Evolutionary conservation across 2,329 filamentous ascomycete genomes (phyloP).

Genomic region (Dactylellina haptotyla): DNA sequence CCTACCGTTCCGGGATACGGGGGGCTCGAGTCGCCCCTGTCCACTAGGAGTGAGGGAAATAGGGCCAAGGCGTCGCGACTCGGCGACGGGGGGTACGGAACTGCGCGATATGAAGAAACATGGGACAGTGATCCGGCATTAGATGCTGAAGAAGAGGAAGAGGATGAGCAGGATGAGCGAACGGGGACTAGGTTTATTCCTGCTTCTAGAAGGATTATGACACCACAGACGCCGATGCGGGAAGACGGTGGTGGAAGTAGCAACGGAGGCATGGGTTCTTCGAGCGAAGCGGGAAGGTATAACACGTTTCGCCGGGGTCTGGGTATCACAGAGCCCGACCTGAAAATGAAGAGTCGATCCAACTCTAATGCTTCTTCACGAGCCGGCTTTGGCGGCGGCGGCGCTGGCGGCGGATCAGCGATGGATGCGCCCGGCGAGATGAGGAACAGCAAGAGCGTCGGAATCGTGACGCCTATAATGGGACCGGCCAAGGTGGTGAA

Average conservation of each 20-base stretch:
- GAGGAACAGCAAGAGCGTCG: slow-evolving; percentile 25
- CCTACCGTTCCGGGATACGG: slow-evolving; percentile 41
- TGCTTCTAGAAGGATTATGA: slow-evolving; percentile 54
- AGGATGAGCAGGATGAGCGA: slow-evolving; percentile 38
- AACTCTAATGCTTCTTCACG: slow-evolving; percentile 48
- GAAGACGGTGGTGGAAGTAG: slow-evolving; percentile 40
- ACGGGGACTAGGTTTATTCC: slow-evolving; percentile 50
- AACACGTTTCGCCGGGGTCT: slow-evolving; percentile 53
- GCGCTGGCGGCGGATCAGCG: too few relatives aligned
- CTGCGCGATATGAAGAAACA: slow-evolving; percentile 24
- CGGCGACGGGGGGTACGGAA: slow-evolving; percentile 30
- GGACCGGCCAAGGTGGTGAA: slow-evolving; percentile 46
- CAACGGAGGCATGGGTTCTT: slow-evolving; percentile 43
- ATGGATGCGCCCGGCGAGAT: slow-evolving; percentile 21
- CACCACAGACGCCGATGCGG: slow-evolving; percentile 48
- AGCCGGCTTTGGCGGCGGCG: slow-evolving; percentile 13
- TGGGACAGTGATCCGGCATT: slow-evolving; percentile 43
- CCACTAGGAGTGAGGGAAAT: slow-evolving; percentile 38
- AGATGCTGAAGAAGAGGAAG: slow-evolving; percentile 39
- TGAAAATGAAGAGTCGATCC: slow-evolving; percentile 48
- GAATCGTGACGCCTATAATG: slow-evolving; percentile 49
- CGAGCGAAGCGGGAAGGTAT: slow-evolving; percentile 54
- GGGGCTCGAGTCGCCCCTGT: slow-evolving; percentile 48
- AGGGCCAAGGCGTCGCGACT: slow-evolving; percentile 25
- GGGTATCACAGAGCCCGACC: slow-evolving; percentile 50